These are phyloP conservation scores for Isoetes taiwanensis DNA, from an alignment of 75 land plant species.

Conservation along the genomic window DNA sequence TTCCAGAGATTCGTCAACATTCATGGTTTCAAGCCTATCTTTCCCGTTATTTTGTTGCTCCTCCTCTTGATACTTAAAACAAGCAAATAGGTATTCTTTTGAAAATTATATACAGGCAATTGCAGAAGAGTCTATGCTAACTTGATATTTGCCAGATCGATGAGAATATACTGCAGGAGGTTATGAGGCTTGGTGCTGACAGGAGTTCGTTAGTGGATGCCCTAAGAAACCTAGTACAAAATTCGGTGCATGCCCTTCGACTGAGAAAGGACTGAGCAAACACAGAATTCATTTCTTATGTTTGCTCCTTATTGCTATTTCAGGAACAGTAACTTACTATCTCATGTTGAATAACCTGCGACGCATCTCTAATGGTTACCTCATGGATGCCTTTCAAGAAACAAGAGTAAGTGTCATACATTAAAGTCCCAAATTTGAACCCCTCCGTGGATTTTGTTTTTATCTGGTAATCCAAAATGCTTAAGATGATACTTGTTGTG, in stretches of 20 bases:
- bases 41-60: slow-evolving; percentile 82
- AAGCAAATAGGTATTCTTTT: slow-evolving; percentile 38
- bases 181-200: slow-evolving; percentile 65
- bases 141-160: slow-evolving; percentile 44
- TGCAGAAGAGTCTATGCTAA: neutral
- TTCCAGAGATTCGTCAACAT: slow-evolving; percentile 77
- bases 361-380: slow-evolving; percentile 45
- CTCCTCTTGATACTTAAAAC: slow-evolving; percentile 64
- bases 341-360: slow-evolving; percentile 44
- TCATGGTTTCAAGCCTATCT: slow-evolving; percentile 71
- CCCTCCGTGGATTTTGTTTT: no score
- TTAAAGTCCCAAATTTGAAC: no score
- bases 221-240: slow-evolving; percentile 57
- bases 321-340: slow-evolving; percentile 69
- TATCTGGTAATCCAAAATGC: no score
- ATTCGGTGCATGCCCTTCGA: slow-evolving; percentile 61
- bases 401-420: slow-evolving; percentile 41
- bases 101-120: neutral
- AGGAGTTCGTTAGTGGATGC: slow-evolving; percentile 52
- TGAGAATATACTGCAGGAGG: slow-evolving; percentile 79
- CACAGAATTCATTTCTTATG: no score
- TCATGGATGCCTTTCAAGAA: slow-evolving; percentile 52
- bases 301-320: slow-evolving; percentile 2
- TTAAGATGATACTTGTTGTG: no score
- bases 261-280: no score